Evolutionary conservation across 768 basidiomycete species (phyloP).

Genomic region (Russula sp.): DNA sequence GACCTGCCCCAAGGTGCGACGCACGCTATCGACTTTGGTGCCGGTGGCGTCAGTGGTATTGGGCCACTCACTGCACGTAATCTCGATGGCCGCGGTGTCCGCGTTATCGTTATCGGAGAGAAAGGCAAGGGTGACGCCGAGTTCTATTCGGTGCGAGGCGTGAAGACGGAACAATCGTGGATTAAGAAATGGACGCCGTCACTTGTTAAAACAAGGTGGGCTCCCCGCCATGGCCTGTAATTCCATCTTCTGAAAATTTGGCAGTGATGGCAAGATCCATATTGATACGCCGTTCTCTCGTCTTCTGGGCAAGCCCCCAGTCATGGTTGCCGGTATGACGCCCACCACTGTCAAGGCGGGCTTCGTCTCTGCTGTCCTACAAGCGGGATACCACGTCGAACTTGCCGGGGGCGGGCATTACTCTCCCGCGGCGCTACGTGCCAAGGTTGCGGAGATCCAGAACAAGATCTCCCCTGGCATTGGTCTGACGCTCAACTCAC

Average conservation of each 20-base stretch:
- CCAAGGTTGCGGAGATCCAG: constrained; percentile 90
- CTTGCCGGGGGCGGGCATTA: constrained; percentile 98
- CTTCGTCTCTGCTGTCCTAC: constrained; percentile 87
- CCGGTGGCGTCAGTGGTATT: constrained; percentile 74
- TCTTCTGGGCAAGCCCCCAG: constrained; percentile 90
- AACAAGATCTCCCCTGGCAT: constrained; percentile 78
- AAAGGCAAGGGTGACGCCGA: constrained; percentile 85
- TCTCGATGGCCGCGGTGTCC: constrained; percentile 88
- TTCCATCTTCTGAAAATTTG: constrained; percentile 3
- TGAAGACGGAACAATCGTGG: constrained; percentile 88
- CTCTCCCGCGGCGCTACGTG: constrained; percentile 79
- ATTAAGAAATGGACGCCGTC: constrained; percentile 79
- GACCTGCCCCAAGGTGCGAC: constrained; percentile 87
- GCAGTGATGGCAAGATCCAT: constrained; percentile 84
- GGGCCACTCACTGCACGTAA: constrained; percentile 60
- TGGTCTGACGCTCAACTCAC: constrained; percentile 88
- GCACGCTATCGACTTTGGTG: constrained; percentile 94
- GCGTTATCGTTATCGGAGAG: constrained; percentile 87
- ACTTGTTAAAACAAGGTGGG: constrained; percentile 83
- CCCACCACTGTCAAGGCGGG: constrained; percentile 94
- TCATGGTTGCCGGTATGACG: constrained; percentile 99
- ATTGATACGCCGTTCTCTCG: constrained; percentile 97
- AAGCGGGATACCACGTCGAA: constrained; percentile 94
- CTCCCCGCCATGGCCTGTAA: neutral
- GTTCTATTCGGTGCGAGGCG: constrained; percentile 58